phyloP scores from a whole-genome alignment of 1,284 basidiomycete genomes.

The Austropuccinia psidii region DNA sequence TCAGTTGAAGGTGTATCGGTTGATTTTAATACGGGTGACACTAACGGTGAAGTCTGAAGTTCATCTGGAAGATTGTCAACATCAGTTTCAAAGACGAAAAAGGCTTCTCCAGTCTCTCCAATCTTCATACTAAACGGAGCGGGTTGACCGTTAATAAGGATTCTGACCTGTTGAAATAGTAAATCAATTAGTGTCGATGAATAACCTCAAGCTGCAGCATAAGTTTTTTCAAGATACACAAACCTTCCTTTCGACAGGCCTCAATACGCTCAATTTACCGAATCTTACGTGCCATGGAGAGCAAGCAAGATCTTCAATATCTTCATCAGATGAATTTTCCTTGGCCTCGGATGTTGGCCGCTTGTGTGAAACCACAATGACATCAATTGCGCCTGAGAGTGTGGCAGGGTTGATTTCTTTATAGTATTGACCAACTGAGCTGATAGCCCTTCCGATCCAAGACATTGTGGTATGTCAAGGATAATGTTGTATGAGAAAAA shows the following conservation, averaged over 20 bases:
- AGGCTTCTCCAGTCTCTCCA: slow-evolving; percentile 95
- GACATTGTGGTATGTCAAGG: slow-evolving; percentile 38
- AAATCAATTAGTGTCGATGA: background rate
- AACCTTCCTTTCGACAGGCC: slow-evolving; percentile 89
- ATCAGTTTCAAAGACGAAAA: slow-evolving; percentile 97
- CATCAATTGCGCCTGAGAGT: slow-evolving; percentile 90
- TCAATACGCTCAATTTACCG: slow-evolving; percentile 91
- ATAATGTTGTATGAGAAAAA: too few species aligned
- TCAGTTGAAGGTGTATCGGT: slow-evolving; percentile 18
- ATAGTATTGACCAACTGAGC: slow-evolving; percentile 41
- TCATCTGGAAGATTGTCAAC: slow-evolving; percentile 78
- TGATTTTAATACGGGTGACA: slow-evolving; percentile 43
- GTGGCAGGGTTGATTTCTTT: slow-evolving; percentile 74
- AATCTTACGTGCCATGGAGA: slow-evolving; percentile 98
- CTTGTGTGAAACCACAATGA: slow-evolving; percentile 64
- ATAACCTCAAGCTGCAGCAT: background rate
- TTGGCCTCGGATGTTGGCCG: slow-evolving; percentile 44
- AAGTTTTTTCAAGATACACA: slow-evolving; percentile 43
- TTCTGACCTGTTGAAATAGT: slow-evolving; percentile 19
- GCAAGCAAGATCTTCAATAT: slow-evolving; percentile 61
- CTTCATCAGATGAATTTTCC: background rate
- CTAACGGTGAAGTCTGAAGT: slow-evolving; percentile 76
- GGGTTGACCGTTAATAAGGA: slow-evolving; percentile 57
- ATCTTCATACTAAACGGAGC: slow-evolving; percentile 98
- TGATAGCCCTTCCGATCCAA: slow-evolving; percentile 40